Evolutionary conservation across 2,329 filamentous ascomycete species (phyloP), one percentile per base, ranked within the genome.

Genomic region (Sarocladium brachiariae): DNA sequence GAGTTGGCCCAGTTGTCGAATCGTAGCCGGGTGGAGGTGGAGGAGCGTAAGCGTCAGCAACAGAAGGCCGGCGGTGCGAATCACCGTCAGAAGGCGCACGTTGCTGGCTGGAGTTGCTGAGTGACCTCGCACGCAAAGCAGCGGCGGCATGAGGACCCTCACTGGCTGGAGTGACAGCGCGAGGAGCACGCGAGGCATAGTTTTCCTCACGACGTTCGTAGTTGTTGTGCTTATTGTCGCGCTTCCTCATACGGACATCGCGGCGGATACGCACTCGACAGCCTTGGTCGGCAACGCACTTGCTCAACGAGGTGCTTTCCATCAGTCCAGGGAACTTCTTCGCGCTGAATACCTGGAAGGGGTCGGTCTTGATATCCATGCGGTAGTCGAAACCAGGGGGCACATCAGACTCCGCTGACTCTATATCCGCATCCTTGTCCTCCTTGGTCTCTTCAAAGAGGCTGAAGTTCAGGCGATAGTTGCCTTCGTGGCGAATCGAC

Each of bases 261-360:
- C 93, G 87, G 51, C 93, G 83, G 61, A 99, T 99, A 41, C 93
- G 86, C 24, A 99, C 93, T 58, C 92, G 89, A 67, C 93, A 97
- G 52, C 93, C 93, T 69, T 99, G 93, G 67, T 99, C 92, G 16
- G 92, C 91, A 38, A 99, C 90, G 31, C 89, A 86, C 55, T 91
- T 86, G 69, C 91, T 96, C 47, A 97, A 75, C 11, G 80, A 74
- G 0, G 93, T 99, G 71, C 90, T 96, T 66, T 93, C 89, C 39
- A 87, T 86, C 53, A 97, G 74, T 16, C 92, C 93, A 14, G 93
- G 93, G 71, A 99, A 99, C 73, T 96, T 97, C 83, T 97, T 99
- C 49, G 93, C 93, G 60, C 91, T 96, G 73, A 80, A 97, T 37
- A 97, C 93, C 46, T 81, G 84, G 66, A 99, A 97, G 0, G 88